A percentile compares a stretch with the other conserved stretches of the same genome.
These are phyloP conservation scores for Chlamydomonas eustigma DNA, from an alignment of 139 green algal genomes.

Conservation along the genomic window DNA sequence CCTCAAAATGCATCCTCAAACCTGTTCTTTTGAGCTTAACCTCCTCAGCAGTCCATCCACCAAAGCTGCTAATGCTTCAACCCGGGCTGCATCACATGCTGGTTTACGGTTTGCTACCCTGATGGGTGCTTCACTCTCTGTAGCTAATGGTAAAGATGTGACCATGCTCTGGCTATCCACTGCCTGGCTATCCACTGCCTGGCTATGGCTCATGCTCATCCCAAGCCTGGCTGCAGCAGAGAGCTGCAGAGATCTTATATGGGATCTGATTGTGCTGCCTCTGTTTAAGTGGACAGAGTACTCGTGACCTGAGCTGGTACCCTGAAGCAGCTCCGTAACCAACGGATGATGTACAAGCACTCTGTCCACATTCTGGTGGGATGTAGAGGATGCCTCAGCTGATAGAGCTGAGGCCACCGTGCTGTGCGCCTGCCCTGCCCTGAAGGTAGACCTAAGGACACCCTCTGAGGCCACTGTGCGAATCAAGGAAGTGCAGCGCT, in stretches of 20 bases:
- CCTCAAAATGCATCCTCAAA: no score
- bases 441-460: background rate
- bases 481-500: background rate
- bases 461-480: background rate
- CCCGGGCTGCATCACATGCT: background rate
- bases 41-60: background rate
- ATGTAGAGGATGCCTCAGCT: no score
- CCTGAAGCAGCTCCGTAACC: background rate
- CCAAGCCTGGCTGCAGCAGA: background rate
- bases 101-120: background rate
- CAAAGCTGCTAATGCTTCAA: background rate
- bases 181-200: background rate
- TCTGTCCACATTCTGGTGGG: background rate
- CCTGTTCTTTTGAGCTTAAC: background rate
- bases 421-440: no score
- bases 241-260: background rate
- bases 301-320: no score
- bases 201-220: no score
- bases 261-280: no score
- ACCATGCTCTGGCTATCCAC: background rate
- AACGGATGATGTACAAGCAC: background rate
- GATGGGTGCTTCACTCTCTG: no score
- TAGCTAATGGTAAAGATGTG: background rate
- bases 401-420: no score
- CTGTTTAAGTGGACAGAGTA: no score